A percentile compares a stretch with the other conserved stretches of the same genome.
phyloP scores from a whole-genome alignment of 352 stramenopile species.

The Phytophthora pini region DNA sequence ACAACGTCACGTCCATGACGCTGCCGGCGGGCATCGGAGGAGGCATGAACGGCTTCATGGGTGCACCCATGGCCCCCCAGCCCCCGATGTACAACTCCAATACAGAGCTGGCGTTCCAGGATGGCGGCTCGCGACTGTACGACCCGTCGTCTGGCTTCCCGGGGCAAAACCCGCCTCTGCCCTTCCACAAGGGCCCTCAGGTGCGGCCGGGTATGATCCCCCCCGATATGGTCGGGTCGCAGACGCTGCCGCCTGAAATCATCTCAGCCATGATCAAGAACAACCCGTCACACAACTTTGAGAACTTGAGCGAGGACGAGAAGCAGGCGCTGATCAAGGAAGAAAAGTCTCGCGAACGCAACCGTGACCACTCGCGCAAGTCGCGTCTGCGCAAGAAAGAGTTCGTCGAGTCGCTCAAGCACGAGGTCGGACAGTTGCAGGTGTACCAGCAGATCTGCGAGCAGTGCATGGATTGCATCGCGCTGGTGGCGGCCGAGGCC shows the following conservation, averaged over 20 bases:
- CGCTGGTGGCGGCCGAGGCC: slow-evolving; percentile 69
- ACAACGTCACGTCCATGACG: slow-evolving; percentile 71
- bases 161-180: slow-evolving; percentile 41
- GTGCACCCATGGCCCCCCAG: slow-evolving; percentile 30
- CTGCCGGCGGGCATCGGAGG: slow-evolving; percentile 70
- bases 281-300: slow-evolving; percentile 68
- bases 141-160: slow-evolving; percentile 63
- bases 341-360: slow-evolving; percentile 90
- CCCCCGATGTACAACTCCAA: slow-evolving; percentile 57
- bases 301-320: slow-evolving; percentile 85
- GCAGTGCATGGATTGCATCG: slow-evolving; percentile 81
- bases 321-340: slow-evolving; percentile 83
- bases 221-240: slow-evolving; percentile 61
- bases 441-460: slow-evolving; percentile 90
- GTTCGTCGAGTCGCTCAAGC: slow-evolving; percentile 94
- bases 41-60: slow-evolving; percentile 64
- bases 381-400: slow-evolving; percentile 95
- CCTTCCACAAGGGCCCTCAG: slow-evolving; percentile 54
- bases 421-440: slow-evolving; percentile 81
- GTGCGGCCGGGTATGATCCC: slow-evolving; percentile 31
- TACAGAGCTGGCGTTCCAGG: slow-evolving; percentile 68
- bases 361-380: slow-evolving; percentile 96
- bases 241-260: slow-evolving; percentile 83
- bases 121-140: slow-evolving; percentile 72
- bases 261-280: slow-evolving; percentile 87